Percentiles rank a stretch among this genome's conserved stretches.
Conservation (phyloP, 1,284 basidiomycete genomes). For the Cryptococcus sp. region DNA sequence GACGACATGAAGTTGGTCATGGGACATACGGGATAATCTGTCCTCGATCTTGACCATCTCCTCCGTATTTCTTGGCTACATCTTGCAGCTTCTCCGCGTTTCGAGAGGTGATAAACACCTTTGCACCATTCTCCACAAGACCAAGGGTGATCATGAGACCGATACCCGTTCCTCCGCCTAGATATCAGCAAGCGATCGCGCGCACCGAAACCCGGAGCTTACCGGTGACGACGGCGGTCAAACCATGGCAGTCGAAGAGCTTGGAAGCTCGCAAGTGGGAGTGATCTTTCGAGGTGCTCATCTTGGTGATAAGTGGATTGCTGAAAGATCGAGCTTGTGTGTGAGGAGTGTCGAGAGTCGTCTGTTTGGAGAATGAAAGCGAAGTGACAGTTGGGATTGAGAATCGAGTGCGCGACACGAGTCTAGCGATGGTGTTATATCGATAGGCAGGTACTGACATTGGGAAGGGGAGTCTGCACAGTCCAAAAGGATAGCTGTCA, state of each 20-base stretch:
- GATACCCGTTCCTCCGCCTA: constrained; percentile 45
- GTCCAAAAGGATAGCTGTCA: too few relatives aligned
- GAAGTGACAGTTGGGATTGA: too few relatives aligned
- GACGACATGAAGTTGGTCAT: background rate
- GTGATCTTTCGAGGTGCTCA: constrained; percentile 11
- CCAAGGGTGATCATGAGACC: constrained; percentile 47
- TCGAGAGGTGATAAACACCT: constrained; percentile 43
- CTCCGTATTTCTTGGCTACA: constrained; percentile 37
- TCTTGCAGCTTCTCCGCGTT: constrained; percentile 37
- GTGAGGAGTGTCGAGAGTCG: background rate
- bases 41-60: constrained; percentile 23
- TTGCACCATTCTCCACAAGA: constrained; percentile 46
- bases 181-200: constrained; percentile 12
- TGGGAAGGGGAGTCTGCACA: too few relatives aligned
- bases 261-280: constrained; percentile 22
- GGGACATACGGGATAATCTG: constrained; percentile 35
- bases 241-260: constrained; percentile 25
- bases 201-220: background rate
- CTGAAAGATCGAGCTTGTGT: background rate
- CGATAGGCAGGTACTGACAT: too few relatives aligned
- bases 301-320: background rate
- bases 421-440: too few relatives aligned
- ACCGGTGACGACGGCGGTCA: constrained; percentile 30
- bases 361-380: too few relatives aligned
- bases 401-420: too few relatives aligned